These are phyloP conservation scores for Leishmania aethiopica DNA, from an alignment of 208 protist genomes.

Conservation along the genomic window DNA sequence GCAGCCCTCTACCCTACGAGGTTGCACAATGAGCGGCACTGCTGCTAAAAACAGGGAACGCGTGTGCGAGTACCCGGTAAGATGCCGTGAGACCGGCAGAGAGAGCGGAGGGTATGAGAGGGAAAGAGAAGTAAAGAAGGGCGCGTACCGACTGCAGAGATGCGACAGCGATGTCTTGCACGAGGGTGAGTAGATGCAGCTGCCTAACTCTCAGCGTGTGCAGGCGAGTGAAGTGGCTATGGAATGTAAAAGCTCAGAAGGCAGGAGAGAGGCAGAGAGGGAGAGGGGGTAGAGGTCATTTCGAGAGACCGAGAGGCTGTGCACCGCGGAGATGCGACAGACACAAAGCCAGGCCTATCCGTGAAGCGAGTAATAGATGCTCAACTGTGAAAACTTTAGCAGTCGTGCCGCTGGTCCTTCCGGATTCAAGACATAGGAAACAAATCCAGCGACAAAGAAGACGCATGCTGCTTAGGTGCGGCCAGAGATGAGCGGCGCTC, in stretches of 20 bases:
- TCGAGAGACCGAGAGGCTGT: not conserved
- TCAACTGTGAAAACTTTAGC: not conserved
- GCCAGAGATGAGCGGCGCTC: not conserved
- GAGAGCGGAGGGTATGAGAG: not conserved
- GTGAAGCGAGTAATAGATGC: not conserved
- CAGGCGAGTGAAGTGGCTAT: not conserved
- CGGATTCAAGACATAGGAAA: not conserved
- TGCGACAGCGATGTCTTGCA: not conserved
- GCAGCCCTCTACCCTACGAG: not conserved
- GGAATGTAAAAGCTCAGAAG: not conserved
- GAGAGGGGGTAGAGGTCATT: not conserved
- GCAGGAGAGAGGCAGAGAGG: not conserved
- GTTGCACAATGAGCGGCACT: not conserved
- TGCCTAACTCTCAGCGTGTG: not conserved
- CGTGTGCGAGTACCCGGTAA: not conserved
- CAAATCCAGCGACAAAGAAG: not conserved
- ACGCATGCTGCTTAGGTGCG: not conserved
- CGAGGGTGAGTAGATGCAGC: not conserved
- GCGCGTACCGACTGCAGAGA: not conserved
- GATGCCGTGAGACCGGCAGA: not conserved
- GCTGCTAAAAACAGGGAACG: not conserved
- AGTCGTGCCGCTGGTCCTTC: not conserved
- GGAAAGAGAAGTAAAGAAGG: not conserved
- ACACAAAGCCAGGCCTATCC: not conserved
- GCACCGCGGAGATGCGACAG: not conserved